Conservation (phyloP, 257 asterid genomes). For the Penstemon newberryi region DNA sequence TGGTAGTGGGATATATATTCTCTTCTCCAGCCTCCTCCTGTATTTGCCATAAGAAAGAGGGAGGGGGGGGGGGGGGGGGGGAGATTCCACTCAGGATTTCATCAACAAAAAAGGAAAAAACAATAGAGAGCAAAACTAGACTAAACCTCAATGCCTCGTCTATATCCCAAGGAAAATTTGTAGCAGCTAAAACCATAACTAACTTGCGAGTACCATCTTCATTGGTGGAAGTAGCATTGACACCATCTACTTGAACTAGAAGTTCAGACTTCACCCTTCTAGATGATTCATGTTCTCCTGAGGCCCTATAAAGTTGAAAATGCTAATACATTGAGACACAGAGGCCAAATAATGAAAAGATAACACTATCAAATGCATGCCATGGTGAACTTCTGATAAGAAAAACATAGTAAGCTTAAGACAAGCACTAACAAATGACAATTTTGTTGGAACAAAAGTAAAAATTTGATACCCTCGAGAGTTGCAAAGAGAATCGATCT, state of each 20-base stretch:
- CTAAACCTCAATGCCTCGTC: slow-evolving; percentile 92
- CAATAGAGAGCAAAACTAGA: slow-evolving; percentile 24
- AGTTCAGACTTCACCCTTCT: slow-evolving; percentile 94
- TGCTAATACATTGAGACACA: slow-evolving; percentile 16
- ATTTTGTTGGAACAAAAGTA: background rate
- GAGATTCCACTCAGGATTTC: background rate
- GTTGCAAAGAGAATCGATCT: slow-evolving; percentile 99
- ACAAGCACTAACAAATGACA: slow-evolving; percentile 1
- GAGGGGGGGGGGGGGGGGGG: slow-evolving; percentile 24
- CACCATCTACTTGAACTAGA: slow-evolving; percentile 96
- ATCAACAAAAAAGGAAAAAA: slow-evolving; percentile 12
- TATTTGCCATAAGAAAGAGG: slow-evolving; percentile 33
- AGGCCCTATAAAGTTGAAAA: slow-evolving; percentile 56
- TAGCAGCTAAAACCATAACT: slow-evolving; percentile 99
- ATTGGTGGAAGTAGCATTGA: slow-evolving; percentile 72
- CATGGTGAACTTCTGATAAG: background rate
- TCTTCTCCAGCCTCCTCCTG: slow-evolving; percentile 96
- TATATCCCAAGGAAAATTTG: slow-evolving; percentile 99
- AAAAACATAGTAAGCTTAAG: background rate
- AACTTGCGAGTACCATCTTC: slow-evolving; percentile 93
- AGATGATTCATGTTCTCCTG: slow-evolving; percentile 98
- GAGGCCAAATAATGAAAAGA: slow-evolving; percentile 23
- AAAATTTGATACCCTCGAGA: slow-evolving; percentile 78
- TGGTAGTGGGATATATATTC: slow-evolving; percentile 94
- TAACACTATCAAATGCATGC: slow-evolving; percentile 1